Percentiles rank a stretch among this genome's conserved stretches.
These are phyloP conservation scores for Tetrastigma voinierianum DNA, from an alignment of 164 flowering plant genomes.

Conservation along the genomic window DNA sequence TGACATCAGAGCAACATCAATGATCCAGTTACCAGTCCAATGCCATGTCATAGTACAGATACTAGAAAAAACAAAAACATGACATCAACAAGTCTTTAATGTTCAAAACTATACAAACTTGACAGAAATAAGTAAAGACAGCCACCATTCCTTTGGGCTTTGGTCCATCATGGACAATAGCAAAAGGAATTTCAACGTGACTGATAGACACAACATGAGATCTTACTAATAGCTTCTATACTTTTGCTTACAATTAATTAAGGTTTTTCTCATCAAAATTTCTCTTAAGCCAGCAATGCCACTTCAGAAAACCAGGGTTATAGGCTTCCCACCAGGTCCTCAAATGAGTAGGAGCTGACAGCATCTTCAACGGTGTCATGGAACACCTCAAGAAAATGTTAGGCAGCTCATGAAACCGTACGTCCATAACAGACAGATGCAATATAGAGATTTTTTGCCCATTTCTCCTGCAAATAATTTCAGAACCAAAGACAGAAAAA, in stretches of 20 bases:
- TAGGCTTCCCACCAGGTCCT: not conserved
- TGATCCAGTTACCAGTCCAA: not conserved
- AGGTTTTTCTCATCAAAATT: constrained; percentile 18
- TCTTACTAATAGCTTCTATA: not conserved
- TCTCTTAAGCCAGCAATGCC: constrained; percentile 10
- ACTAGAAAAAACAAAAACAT: constrained; percentile 11
- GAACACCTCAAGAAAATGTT: not conserved
- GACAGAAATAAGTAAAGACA: constrained; percentile 13
- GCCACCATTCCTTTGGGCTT: constrained; percentile 1
- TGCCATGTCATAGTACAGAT: not conserved
- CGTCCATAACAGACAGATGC: constrained; percentile 50
- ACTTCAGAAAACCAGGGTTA: constrained; percentile 2
- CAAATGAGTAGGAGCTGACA: not conserved
- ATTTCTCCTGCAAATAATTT: constrained; percentile 40
- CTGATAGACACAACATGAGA: constrained; percentile 6
- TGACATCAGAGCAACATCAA: not conserved
- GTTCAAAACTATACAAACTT: constrained; percentile 29
- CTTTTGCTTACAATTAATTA: constrained; percentile 5
- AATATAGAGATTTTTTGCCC: constrained; percentile 46
- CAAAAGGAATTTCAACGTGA: constrained; percentile 11
- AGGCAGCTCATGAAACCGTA: constrained; percentile 36
- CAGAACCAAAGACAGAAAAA: not conserved
- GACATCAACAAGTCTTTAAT: constrained; percentile 15
- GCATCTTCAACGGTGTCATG: not conserved
- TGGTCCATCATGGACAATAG: constrained; percentile 8